These are phyloP conservation scores for Aspergillus bridgeri DNA, from an alignment of 495 filamentous ascomycete species.

Conservation along the genomic window DNA sequence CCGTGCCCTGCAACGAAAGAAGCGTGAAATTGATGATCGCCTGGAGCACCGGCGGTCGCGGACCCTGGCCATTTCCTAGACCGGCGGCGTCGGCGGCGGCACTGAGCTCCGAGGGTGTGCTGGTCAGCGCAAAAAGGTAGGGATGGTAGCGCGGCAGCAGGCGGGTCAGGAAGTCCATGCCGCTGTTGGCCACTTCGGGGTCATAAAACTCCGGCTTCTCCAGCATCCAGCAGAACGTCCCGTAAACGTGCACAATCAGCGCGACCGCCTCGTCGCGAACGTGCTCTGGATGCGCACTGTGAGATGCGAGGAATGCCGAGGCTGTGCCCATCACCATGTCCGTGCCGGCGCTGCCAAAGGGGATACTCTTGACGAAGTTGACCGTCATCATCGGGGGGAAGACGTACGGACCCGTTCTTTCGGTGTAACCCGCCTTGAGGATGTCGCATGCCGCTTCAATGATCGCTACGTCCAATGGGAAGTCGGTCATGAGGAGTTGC, in stretches of 20 bases:
- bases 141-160: constrained; percentile 60
- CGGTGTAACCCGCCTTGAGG: constrained; percentile 74
- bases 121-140: constrained; percentile 36
- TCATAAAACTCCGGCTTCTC: constrained; percentile 55
- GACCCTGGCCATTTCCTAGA: constrained; percentile 3
- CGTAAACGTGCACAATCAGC: constrained; percentile 62
- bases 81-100: background rate
- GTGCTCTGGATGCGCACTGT: constrained; percentile 56
- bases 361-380: constrained; percentile 64
- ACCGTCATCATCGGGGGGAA: constrained; percentile 67
- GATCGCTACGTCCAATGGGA: constrained; percentile 62
- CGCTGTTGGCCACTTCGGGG: constrained; percentile 74
- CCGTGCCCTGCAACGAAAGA: constrained; percentile 64
- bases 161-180: constrained; percentile 67
- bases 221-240: constrained; percentile 59
- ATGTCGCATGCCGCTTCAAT: constrained; percentile 75
- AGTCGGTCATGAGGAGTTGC: constrained; percentile 46
- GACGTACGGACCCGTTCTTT: constrained; percentile 73
- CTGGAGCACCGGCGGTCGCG: constrained; percentile 46
- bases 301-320: constrained; percentile 61
- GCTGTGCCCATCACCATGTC: constrained; percentile 75
- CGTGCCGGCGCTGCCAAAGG: constrained; percentile 61
- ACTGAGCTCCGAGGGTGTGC: constrained; percentile 14
- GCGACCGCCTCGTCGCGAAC: constrained; percentile 46
- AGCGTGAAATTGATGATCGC: constrained; percentile 77